phyloP scores from a whole-genome alignment of 192 early-diverging fungal species.

The Coemansia sp. region DNA sequence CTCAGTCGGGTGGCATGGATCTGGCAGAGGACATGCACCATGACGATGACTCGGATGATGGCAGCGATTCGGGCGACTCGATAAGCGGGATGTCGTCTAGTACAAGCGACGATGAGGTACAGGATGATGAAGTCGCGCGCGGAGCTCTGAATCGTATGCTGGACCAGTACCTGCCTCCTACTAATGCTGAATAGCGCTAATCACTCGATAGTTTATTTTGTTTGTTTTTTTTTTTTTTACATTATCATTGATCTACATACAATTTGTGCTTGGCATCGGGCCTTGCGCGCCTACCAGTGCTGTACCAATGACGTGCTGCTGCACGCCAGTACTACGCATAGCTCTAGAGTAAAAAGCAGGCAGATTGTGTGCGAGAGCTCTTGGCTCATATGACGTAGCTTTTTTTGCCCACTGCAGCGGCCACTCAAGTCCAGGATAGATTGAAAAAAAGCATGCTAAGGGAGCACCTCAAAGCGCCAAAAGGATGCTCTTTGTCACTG shows the following conservation, averaged over 20 bases:
- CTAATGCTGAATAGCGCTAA: not conserved
- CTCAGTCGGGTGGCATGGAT: not conserved
- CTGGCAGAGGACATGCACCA: constrained; percentile 5
- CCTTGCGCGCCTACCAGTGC: no score
- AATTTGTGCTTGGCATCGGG: no score
- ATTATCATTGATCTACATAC: not conserved
- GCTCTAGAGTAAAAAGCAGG: no score
- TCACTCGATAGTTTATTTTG: not conserved
- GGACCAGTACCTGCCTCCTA: constrained; percentile 19
- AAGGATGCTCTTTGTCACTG: no score
- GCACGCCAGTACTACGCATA: no score
- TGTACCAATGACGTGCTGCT: no score
- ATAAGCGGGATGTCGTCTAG: constrained; percentile 53
- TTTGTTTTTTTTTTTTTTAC: not conserved
- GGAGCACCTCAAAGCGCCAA: no score
- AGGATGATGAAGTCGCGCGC: constrained; percentile 47
- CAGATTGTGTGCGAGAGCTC: no score
- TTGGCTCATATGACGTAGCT: no score
- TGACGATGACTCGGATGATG: constrained; percentile 4
- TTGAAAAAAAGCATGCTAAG: no score
- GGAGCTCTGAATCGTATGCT: constrained; percentile 45
- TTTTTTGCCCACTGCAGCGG: no score
- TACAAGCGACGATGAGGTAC: constrained; percentile 47
- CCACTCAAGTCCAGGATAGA: no score
- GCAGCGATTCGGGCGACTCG: constrained; percentile 29